Evolutionary conservation across 768 basidiomycete genomes (phyloP).

Genomic region (Psilocybe tampanensis): DNA sequence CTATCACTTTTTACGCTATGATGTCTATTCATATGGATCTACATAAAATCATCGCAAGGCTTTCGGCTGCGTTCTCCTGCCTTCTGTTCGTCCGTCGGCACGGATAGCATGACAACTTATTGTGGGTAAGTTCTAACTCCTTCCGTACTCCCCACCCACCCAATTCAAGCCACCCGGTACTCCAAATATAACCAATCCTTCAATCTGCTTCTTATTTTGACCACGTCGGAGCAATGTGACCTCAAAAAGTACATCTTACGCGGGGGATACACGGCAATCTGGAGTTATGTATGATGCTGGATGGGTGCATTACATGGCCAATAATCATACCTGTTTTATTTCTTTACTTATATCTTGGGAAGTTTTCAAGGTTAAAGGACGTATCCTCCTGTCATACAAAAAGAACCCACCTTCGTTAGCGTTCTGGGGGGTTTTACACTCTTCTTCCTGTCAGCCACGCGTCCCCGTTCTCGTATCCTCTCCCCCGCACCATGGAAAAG

Average conservation of each 20-base stretch:
- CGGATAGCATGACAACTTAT: conserved; percentile 7
- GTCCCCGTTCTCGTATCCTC: not conserved
- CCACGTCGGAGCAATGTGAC: conserved; percentile 8
- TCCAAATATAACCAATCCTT: conserved; percentile 2
- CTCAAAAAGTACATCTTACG: conserved; percentile 1
- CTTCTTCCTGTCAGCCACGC: conserved; percentile 8
- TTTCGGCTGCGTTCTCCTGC: not conserved
- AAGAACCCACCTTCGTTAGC: conserved; percentile 2
- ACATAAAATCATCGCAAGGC: not conserved
- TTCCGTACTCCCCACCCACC: not conserved
- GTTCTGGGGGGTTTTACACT: conserved; percentile 5
- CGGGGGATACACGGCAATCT: conserved; percentile 1
- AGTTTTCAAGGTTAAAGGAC: not conserved
- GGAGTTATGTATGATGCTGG: not conserved
- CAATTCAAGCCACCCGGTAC: not conserved
- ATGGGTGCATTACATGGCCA: not conserved
- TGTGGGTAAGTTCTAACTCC: conserved; percentile 11
- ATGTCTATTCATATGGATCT: not conserved
- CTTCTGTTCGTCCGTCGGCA: conserved; percentile 3
- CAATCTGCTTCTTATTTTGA: not conserved
- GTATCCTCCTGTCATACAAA: conserved; percentile 5
- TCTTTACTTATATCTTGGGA: not conserved
- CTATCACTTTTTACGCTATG: not conserved
- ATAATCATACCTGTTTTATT: not conserved
- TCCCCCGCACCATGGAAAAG: conserved; percentile 16